Conservation (phyloP, 148 eudicot species). For the Rhododendron henanense region DNA sequence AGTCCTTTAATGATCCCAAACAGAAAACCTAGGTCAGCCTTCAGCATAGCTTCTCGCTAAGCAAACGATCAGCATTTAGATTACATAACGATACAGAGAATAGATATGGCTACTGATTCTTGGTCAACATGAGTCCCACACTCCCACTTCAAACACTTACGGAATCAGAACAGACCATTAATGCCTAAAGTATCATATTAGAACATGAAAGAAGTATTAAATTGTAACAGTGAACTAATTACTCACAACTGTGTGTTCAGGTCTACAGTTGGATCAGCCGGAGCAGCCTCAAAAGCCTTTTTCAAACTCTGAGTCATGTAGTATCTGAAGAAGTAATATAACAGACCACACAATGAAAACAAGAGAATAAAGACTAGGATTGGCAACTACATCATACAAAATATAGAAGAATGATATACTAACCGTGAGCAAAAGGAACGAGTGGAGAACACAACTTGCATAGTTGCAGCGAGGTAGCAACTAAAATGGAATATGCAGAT, state of each 20-base stretch:
- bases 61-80: not conserved
- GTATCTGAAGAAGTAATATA: constrained; percentile 43
- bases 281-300: constrained; percentile 74
- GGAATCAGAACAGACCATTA: not conserved
- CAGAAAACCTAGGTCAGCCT: not conserved
- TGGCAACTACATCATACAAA: not conserved
- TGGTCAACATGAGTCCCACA: not conserved
- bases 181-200: not conserved
- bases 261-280: constrained; percentile 97
- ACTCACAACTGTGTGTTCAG: constrained; percentile 93
- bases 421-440: constrained; percentile 64
- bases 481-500: constrained; percentile 32
- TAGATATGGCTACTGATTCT: not conserved
- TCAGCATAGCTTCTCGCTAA: not conserved
- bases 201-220: constrained; percentile 5
- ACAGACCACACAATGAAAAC: not conserved
- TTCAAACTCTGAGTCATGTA: constrained; percentile 52
- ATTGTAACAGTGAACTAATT: not conserved
- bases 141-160: not conserved
- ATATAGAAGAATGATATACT: constrained; percentile 18
- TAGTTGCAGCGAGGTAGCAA: constrained; percentile 93
- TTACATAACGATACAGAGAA: not conserved
- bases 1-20: not conserved
- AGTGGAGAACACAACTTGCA: constrained; percentile 95
- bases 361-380: not conserved